phyloP scores from a whole-genome alignment of 768 basidiomycete species.

The Termitomyces sp. region DNA sequence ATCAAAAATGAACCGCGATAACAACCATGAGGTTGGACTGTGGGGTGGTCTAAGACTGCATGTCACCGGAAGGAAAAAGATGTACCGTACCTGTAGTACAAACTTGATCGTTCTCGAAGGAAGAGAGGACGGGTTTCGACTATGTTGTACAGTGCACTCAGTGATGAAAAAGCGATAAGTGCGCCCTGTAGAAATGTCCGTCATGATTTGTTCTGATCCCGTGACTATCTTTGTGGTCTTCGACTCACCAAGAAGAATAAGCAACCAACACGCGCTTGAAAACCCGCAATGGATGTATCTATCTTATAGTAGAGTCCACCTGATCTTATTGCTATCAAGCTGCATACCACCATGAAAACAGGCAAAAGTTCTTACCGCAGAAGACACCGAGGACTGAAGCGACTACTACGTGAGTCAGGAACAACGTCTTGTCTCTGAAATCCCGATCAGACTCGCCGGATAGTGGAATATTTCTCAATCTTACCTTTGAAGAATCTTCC shows the following conservation, averaged over 20 bases:
- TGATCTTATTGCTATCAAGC: constrained; percentile 18
- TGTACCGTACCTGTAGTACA: constrained; percentile 82
- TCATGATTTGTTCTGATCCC: background rate
- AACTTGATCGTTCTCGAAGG: constrained; percentile 81
- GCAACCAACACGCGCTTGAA: constrained; percentile 91
- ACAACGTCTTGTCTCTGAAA: constrained; percentile 77
- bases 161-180: constrained; percentile 84
- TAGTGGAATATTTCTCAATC: constrained; percentile 4
- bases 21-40: constrained; percentile 87
- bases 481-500: constrained; percentile 73
- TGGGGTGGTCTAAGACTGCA: background rate
- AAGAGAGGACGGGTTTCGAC: constrained; percentile 83
- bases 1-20: constrained; percentile 87
- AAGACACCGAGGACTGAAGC: constrained; percentile 80
- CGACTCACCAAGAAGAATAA: constrained; percentile 80
- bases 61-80: background rate
- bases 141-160: constrained; percentile 88
- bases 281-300: constrained; percentile 79
- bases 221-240: background rate
- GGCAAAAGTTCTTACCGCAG: constrained; percentile 50
- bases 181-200: constrained; percentile 54
- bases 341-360: background rate
- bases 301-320: constrained; percentile 88
- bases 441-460: background rate
- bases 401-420: constrained; percentile 73